Conservation (phyloP, 306 rosid genomes). For the Glycine soja region DNA sequence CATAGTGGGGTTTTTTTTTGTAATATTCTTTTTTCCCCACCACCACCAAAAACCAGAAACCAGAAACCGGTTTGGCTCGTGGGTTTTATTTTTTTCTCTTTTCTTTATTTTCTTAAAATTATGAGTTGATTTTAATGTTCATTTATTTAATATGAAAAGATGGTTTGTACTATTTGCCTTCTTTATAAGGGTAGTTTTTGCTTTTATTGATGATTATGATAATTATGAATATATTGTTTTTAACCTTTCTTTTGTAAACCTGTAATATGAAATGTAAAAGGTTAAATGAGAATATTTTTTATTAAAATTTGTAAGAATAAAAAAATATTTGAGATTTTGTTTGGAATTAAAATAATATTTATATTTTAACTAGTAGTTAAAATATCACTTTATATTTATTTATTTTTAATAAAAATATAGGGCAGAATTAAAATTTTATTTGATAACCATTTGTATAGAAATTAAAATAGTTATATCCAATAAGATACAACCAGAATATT, state of each 20-base stretch:
- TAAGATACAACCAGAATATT: too few relatives aligned
- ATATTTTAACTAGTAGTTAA: too few relatives aligned
- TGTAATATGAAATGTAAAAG: neutral
- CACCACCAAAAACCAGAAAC: conserved; percentile 57
- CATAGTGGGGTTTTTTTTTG: conserved; percentile 62
- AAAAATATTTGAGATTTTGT: too few relatives aligned
- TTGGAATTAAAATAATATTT: too few relatives aligned
- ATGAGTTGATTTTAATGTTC: neutral
- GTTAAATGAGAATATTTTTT: neutral
- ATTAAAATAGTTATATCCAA: too few relatives aligned
- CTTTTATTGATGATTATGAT: neutral
- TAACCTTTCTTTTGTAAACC: neutral
- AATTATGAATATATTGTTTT: too few relatives aligned
- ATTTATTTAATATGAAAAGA: conserved; percentile 11
- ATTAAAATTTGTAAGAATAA: neutral
- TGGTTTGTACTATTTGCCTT: neutral
- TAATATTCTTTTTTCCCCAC: conserved; percentile 51
- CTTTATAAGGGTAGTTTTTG: neutral
- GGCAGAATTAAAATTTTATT: too few relatives aligned
- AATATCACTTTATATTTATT: too few relatives aligned
- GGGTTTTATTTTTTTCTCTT: neutral
- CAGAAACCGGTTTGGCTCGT: neutral
- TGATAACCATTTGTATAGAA: too few relatives aligned
- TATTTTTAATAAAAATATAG: too few relatives aligned
- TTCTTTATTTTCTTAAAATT: neutral